Percentiles rank a stretch among this genome's conserved stretches.
Evolutionary conservation across 2,329 filamentous ascomycete genomes (phyloP).

Genomic region (Paramyrothecium roridum): DNA sequence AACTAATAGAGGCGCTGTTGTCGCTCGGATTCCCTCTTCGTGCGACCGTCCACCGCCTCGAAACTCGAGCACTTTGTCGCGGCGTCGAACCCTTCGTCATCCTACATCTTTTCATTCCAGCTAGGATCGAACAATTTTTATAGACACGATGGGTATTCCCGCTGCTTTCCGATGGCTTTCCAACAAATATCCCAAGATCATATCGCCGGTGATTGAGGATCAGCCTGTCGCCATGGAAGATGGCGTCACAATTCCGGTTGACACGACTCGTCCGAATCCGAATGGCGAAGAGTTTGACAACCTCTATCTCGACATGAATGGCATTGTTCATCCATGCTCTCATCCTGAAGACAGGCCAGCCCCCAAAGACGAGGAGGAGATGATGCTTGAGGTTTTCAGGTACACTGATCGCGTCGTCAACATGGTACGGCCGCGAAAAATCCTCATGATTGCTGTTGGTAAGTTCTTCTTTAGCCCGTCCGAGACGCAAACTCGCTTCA

Average conservation of each 20-base stretch:
- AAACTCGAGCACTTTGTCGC: not conserved
- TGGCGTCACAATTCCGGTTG: slow-evolving; percentile 79
- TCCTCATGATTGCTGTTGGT: slow-evolving; percentile 97
- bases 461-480: slow-evolving; percentile 27
- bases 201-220: slow-evolving; percentile 87
- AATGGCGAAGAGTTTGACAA: slow-evolving; percentile 99
- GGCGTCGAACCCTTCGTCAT: not conserved
- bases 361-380: slow-evolving; percentile 92
- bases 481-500: not conserved
- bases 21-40: no score
- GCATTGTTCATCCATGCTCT: slow-evolving; percentile 97
- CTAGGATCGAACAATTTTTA: not conserved
- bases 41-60: no score
- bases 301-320: slow-evolving; percentile 98
- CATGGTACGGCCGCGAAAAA: slow-evolving; percentile 94
- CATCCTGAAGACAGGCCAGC: slow-evolving; percentile 92
- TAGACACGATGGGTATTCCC: slow-evolving; percentile 77
- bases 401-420: slow-evolving; percentile 99
- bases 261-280: slow-evolving; percentile 81
- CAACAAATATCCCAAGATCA: slow-evolving; percentile 96
- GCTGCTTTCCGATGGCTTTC: slow-evolving; percentile 96
- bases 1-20: no score
- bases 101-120: not conserved
- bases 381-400: slow-evolving; percentile 98
- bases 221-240: slow-evolving; percentile 74